Conservation (phyloP, 1,284 basidiomycete species). For the Heterobasidion occidentale region DNA sequence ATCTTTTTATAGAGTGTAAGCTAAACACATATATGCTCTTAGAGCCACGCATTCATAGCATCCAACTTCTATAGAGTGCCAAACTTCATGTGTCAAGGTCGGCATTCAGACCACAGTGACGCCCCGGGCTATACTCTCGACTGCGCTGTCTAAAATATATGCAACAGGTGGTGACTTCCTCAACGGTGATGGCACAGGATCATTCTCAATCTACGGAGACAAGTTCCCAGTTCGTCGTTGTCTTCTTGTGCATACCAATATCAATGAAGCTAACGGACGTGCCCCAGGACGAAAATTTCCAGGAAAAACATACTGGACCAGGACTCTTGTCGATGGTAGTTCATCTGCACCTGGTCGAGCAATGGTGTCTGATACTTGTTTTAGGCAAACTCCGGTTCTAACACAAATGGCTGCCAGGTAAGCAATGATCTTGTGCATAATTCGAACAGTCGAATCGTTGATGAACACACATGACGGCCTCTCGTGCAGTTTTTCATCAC, state of each 20-base stretch:
- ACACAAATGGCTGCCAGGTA: constrained; percentile 90
- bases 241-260: not conserved
- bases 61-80: constrained; percentile 41
- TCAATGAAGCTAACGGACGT: not conserved
- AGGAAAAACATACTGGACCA: constrained; percentile 80
- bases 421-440: constrained; percentile 9
- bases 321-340: constrained; percentile 81
- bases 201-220: constrained; percentile 91
- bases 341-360: not conserved
- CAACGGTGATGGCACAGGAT: constrained; percentile 89
- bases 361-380: not conserved
- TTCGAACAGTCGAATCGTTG: not conserved
- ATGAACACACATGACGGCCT: not conserved
- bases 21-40: not conserved
- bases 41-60: no score
- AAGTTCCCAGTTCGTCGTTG: constrained; percentile 66
- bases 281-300: constrained; percentile 89
- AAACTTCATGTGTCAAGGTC: constrained; percentile 85
- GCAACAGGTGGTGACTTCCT: constrained; percentile 78
- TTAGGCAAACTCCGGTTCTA: constrained; percentile 87
- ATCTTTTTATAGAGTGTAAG: constrained; percentile 59
- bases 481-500: constrained; percentile 87
- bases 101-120: not conserved
- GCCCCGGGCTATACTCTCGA: not conserved
- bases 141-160: not conserved